Conservation (phyloP, 192 early-diverging fungal species). For the Lobosporangium transversale region DNA sequence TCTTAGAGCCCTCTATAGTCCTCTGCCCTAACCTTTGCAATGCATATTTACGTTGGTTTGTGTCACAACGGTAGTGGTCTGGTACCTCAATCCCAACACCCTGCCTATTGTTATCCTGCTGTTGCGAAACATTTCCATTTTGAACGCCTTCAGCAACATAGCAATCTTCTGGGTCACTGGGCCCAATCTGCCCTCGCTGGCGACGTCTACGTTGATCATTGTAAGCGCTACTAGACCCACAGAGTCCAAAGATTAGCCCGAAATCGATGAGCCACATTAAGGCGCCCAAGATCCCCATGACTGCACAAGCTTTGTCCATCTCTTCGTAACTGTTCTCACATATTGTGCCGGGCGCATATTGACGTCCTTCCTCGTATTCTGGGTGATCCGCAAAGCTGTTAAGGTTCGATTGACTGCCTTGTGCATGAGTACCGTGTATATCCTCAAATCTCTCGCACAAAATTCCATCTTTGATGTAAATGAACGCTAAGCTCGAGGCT, state of each 20-base stretch:
- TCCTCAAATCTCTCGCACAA: conserved; percentile 6
- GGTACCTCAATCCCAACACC: too few species aligned
- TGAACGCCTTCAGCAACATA: not conserved
- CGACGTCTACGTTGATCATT: conserved; percentile 5
- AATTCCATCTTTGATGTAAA: not conserved
- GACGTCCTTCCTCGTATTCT: conserved; percentile 14
- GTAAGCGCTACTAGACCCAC: conserved; percentile 9
- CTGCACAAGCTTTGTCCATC: conserved; percentile 30
- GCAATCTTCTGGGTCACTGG: not conserved
- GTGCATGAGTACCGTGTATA: not conserved
- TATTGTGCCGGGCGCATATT: conserved; percentile 4
- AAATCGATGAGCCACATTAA: conserved; percentile 36
- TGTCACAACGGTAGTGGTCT: conserved; percentile 13
- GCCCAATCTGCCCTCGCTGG: not conserved
- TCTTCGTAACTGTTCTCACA: conserved; percentile 28
- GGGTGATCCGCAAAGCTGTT: not conserved
- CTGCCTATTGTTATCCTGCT: too few species aligned
- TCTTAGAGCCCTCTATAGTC: conserved; percentile 5
- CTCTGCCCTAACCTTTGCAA: conserved; percentile 3
- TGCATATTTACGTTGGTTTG: conserved; percentile 11
- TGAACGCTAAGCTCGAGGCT: conserved; percentile 9
- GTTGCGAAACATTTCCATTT: too few species aligned
- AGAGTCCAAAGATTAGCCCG: conserved; percentile 30
- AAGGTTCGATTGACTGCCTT: too few species aligned
- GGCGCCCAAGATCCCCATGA: conserved; percentile 23